Evolutionary conservation across 1,284 basidiomycete species (phyloP), one percentile per base, ranked within the genome.

Genomic region (Ustilago nuda): DNA sequence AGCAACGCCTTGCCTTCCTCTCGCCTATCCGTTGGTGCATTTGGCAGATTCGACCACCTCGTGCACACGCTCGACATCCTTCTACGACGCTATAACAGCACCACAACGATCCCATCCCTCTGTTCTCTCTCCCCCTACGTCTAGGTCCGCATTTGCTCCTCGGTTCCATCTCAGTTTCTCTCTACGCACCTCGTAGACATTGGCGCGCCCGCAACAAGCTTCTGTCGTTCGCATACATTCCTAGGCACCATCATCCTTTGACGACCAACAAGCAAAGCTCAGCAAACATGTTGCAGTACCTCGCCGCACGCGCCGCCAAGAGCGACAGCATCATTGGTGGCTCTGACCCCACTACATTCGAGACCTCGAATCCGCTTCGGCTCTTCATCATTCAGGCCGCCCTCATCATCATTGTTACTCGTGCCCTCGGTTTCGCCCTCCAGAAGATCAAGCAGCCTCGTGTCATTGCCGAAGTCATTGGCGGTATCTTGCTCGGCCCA

Each of bases 381-480:
- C 88, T 94, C 86, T 94, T 93, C 92, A 91, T 94, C 78, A 92
- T 95, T 70, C 92, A 94, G 87, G 87, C 92, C 39, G 76, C 68
- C 54, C 82, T 83, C 64, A 81, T 81, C 87, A 89, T 94, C 73
- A 87, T 87, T 56, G 90, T 93, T 87, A 92, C 91, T 56, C 92
- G 93, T 81, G 79, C 92, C 7, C 89, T 95, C 13, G 89, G 90
- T 2, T 86, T 92, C 56, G 78, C 88, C 56, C 88, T 94, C 35
- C 84, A 87, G 35, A 91, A 89, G 58, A 90, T 94, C 64, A 90
- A 91, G 50, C 93, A 95, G 85, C 94, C 94, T 5, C 89, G 91
- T 54, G 94, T 95, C 80, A 94, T 95, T 66, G 91, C 93, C 64
- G 94, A 95, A 86, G 91, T 95, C 79, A 91, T 95, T 67, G 92